phyloP scores from a whole-genome alignment of 1,284 basidiomycete species.

The Phlebopus sp. region DNA sequence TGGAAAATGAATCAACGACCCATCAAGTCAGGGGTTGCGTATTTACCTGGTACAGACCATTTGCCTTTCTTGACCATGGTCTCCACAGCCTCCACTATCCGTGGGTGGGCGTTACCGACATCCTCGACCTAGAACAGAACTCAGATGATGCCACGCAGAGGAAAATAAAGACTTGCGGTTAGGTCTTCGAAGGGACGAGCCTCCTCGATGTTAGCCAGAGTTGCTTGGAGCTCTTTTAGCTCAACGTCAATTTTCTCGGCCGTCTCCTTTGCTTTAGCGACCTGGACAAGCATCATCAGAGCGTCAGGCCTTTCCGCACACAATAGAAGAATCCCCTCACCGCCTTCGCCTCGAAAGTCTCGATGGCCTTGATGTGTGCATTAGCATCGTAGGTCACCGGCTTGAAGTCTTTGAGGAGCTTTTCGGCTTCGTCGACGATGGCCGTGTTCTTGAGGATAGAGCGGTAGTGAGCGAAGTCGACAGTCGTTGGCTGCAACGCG shows the following conservation, averaged over 20 bases:
- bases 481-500: conserved; percentile 71
- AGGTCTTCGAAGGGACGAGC: conserved; percentile 98
- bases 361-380: conserved; percentile 93
- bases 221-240: conserved; percentile 89
- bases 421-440: conserved; percentile 91
- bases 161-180: conserved; percentile 56
- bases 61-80: conserved; percentile 99
- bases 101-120: conserved; percentile 90
- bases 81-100: conserved; percentile 90
- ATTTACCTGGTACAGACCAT: conserved; percentile 90
- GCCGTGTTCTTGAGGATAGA: conserved; percentile 90
- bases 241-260: conserved; percentile 91
- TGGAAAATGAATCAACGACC: conserved; percentile 6
- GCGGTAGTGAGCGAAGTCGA: conserved; percentile 92
- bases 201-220: conserved; percentile 96
- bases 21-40: not conserved
- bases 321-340: conserved; percentile 50
- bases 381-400: conserved; percentile 94
- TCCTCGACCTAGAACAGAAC: conserved; percentile 67
- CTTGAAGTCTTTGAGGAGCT: conserved; percentile 87
- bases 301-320: not conserved
- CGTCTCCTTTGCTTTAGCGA: conserved; percentile 89
- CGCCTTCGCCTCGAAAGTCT: conserved; percentile 96
- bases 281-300: conserved; percentile 44
- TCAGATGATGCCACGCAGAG: conserved; percentile 1